Percentiles rank a stretch among this genome's conserved stretches.
phyloP scores from a whole-genome alignment of 2,329 filamentous ascomycete species.

The Neurospora crassa region DNA sequence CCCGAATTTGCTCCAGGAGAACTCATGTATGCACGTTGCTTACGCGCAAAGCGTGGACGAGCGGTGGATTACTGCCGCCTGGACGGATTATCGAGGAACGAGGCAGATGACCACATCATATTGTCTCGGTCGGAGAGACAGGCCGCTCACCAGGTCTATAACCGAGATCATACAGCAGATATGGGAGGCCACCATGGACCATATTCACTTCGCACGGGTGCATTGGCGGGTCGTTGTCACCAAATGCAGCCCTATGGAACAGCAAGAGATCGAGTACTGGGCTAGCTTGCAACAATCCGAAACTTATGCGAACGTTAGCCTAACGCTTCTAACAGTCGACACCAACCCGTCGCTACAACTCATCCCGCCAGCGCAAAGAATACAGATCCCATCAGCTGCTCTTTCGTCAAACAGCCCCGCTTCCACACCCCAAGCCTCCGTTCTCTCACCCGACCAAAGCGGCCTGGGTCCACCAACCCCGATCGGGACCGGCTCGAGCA shows the following conservation, averaged over 20 bases:
- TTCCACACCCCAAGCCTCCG: slow-evolving; percentile 53
- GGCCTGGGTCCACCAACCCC: slow-evolving; percentile 42
- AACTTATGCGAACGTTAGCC: slow-evolving; percentile 37
- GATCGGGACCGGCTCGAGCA: slow-evolving; percentile 24
- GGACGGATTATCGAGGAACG: slow-evolving; percentile 69
- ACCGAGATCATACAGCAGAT: slow-evolving; percentile 63
- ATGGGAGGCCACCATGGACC: slow-evolving; percentile 67
- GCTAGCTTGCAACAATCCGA: slow-evolving; percentile 41
- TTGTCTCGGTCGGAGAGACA: slow-evolving; percentile 53
- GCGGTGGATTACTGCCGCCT: slow-evolving; percentile 69
- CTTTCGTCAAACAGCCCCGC: slow-evolving; percentile 53
- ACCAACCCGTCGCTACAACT: slow-evolving; percentile 55
- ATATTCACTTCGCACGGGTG: slow-evolving; percentile 60
- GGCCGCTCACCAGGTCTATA: slow-evolving; percentile 41
- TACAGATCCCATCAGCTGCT: slow-evolving; percentile 32
- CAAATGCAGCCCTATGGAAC: slow-evolving; percentile 59
- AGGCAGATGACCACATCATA: slow-evolving; percentile 67
- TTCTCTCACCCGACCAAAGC: slow-evolving; percentile 52
- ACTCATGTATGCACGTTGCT: slow-evolving; percentile 70
- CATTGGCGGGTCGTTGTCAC: slow-evolving; percentile 71
- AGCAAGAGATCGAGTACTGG: slow-evolving; percentile 55
- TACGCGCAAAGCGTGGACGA: slow-evolving; percentile 69
- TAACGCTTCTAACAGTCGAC: slow-evolving; percentile 56
- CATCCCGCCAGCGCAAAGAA: slow-evolving; percentile 43
- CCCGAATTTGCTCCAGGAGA: slow-evolving; percentile 65